Evolutionary conservation across 768 basidiomycete species (phyloP).

Genomic region (Kwoniella shandongensis): DNA sequence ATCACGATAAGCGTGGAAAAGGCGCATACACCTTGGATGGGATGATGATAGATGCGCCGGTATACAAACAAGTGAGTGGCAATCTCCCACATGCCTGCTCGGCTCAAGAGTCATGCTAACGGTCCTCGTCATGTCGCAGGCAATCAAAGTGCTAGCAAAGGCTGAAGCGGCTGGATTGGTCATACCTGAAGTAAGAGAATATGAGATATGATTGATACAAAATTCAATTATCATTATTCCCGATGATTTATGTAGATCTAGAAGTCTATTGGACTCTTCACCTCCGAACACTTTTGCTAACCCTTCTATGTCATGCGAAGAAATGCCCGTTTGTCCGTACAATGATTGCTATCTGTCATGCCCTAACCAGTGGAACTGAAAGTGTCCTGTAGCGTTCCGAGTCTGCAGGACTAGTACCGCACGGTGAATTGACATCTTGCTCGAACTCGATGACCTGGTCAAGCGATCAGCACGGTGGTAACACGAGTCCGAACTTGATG

Average conservation of each 20-base stretch:
- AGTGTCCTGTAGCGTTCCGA: too few species aligned
- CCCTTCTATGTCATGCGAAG: too few species aligned
- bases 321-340: too few species aligned
- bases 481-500: background rate
- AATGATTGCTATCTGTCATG: too few species aligned
- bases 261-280: too few species aligned
- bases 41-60: constrained; percentile 87
- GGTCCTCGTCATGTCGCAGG: background rate
- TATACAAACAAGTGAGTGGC: constrained; percentile 71
- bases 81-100: background rate
- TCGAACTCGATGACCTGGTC: constrained; percentile 26
- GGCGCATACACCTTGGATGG: constrained; percentile 65
- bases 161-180: constrained; percentile 16
- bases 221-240: too few species aligned
- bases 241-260: too few species aligned
- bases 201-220: constrained; percentile 15
- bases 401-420: constrained; percentile 24
- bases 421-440: constrained; percentile 28
- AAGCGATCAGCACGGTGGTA: background rate
- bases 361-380: too few species aligned
- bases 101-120: background rate
- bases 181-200: constrained; percentile 4
- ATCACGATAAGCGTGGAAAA: constrained; percentile 64
- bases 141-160: constrained; percentile 16
- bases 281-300: too few species aligned